phyloP scores from a whole-genome alignment of 208 protist species.

The Acanthamoeba divionensis region DNA sequence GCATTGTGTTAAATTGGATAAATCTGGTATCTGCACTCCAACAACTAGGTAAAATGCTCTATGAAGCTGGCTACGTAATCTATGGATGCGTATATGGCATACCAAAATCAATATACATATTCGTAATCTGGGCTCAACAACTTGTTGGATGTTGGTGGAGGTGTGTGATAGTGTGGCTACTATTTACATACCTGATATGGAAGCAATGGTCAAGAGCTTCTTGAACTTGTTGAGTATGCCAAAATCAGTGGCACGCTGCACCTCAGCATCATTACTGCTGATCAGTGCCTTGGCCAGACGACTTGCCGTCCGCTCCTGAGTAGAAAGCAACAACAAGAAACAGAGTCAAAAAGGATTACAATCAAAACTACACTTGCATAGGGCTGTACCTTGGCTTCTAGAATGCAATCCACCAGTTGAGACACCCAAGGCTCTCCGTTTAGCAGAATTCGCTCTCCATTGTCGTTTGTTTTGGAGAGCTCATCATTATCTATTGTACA shows the following conservation, averaged over 20 bases:
- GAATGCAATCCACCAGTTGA: slow-evolving; percentile 12
- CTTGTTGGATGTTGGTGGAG: no score
- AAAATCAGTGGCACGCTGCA: not conserved
- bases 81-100: not conserved
- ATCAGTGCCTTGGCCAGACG: not conserved
- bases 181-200: not conserved
- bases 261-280: not conserved
- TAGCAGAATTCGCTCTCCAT: not conserved
- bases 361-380: not conserved
- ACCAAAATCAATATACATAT: not conserved
- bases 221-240: not conserved
- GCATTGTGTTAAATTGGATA: no score
- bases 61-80: no score
- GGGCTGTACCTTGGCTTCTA: not conserved
- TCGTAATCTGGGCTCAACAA: not conserved
- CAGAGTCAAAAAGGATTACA: not conserved
- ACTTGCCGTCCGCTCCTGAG: not conserved
- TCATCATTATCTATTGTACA: slow-evolving; percentile 33
- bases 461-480: slow-evolving; percentile 19
- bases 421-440: slow-evolving; percentile 38
- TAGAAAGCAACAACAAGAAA: not conserved
- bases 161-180: not conserved
- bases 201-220: not conserved
- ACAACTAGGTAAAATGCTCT: no score
- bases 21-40: no score